phyloP scores from a whole-genome alignment of 2,329 filamentous ascomycete species.

The Cadophora malorum region DNA sequence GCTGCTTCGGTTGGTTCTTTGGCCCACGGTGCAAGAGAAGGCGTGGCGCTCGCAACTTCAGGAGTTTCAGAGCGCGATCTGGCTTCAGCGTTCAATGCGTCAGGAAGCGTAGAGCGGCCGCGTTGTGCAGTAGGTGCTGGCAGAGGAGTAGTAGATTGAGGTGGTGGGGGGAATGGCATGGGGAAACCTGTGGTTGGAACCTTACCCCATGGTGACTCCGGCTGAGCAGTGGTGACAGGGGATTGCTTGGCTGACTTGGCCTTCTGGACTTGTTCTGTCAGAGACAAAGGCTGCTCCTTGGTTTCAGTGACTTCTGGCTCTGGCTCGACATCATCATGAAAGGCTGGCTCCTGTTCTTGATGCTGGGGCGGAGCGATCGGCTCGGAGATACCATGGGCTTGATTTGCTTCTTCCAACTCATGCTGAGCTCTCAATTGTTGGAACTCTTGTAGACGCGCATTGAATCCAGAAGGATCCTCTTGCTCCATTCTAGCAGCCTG shows the following conservation, averaged over 20 bases:
- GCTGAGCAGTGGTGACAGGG: slow-evolving; percentile 51
- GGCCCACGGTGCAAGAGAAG: slow-evolving; percentile 92
- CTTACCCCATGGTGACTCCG: slow-evolving; percentile 63
- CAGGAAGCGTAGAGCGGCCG: slow-evolving; percentile 81
- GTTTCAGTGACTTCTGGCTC: slow-evolving; percentile 23
- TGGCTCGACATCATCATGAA: slow-evolving; percentile 33
- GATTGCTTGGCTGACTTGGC: slow-evolving; percentile 67
- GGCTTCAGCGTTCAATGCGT: slow-evolving; percentile 67
- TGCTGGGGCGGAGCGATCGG: slow-evolving; percentile 39
- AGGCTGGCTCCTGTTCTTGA: slow-evolving; percentile 34
- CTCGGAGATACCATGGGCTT: slow-evolving; percentile 46
- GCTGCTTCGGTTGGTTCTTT: slow-evolving; percentile 78
- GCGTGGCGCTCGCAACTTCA: slow-evolving; percentile 57
- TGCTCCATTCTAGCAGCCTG: slow-evolving; percentile 66
- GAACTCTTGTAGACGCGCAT: slow-evolving; percentile 78
- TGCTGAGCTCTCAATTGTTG: slow-evolving; percentile 77
- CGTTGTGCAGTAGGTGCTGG: slow-evolving; percentile 90
- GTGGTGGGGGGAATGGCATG: slow-evolving; percentile 73
- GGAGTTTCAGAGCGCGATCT: slow-evolving; percentile 82
- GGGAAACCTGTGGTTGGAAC: slow-evolving; percentile 68
- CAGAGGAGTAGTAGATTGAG: slow-evolving; percentile 78
- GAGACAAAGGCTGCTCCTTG: slow-evolving; percentile 59
- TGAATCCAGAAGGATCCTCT: slow-evolving; percentile 65
- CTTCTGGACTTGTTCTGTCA: slow-evolving; percentile 86
- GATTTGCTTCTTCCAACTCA: slow-evolving; percentile 57